A percentile compares a stretch with the other conserved stretches of the same genome.
phyloP scores from a whole-genome alignment of 495 filamentous ascomycete genomes.

The Tuber umbilicatum region DNA sequence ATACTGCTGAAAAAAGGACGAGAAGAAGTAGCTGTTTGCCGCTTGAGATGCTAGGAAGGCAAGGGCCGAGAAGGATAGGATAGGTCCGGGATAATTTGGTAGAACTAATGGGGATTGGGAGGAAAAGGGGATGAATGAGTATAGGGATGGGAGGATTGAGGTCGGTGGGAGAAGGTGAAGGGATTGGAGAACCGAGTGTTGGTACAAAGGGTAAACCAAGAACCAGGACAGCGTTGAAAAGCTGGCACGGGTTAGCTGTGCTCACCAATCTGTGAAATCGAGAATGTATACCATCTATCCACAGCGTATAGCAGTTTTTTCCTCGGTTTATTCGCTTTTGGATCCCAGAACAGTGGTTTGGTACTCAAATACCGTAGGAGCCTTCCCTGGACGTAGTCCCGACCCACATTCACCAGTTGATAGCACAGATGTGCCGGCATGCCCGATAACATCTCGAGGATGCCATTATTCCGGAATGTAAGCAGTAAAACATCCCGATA shows the following conservation, averaged over 20 bases:
- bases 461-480: conserved; percentile 30
- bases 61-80: conserved; percentile 26
- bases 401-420: conserved; percentile 29
- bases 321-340: conserved; percentile 29
- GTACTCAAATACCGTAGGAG: conserved; percentile 33
- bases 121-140: conserved; percentile 36
- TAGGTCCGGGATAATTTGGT: conserved; percentile 14
- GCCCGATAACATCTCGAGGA: conserved; percentile 35
- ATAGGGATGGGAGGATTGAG: conserved; percentile 34
- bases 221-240: conserved; percentile 37
- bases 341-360: conserved; percentile 32
- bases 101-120: conserved; percentile 26
- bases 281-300: conserved; percentile 21
- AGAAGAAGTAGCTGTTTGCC: conserved; percentile 30
- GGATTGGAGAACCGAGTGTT: conserved; percentile 37
- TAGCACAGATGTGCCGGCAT: conserved; percentile 41
- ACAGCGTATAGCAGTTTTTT: conserved; percentile 17
- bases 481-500: conserved; percentile 35
- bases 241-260: conserved; percentile 16
- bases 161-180: conserved; percentile 33
- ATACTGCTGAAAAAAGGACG: conserved; percentile 35
- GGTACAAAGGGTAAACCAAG: conserved; percentile 39
- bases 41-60: conserved; percentile 22
- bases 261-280: background rate
- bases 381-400: conserved; percentile 33